Percentiles rank a stretch among this genome's conserved stretches.
Conservation (phyloP, 305 asterid genomes). For the Solanum aculeatissimum region DNA sequence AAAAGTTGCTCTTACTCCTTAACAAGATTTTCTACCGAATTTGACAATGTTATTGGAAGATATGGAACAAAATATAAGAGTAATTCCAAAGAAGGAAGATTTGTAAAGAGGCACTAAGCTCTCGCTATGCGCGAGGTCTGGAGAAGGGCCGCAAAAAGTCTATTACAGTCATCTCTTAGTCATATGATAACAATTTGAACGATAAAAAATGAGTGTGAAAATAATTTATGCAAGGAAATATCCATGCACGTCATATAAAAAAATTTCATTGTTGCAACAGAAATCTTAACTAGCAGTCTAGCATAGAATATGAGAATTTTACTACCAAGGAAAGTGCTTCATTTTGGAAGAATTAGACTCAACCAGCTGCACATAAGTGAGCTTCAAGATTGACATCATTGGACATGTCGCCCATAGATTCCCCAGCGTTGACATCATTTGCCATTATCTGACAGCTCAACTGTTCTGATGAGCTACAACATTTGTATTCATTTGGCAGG, state of each 20-base stretch:
- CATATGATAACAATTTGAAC: not conserved
- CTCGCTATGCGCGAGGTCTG: accelerated
- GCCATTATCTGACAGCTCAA: too few relatives aligned
- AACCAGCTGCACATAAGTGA: not conserved
- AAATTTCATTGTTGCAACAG: not conserved
- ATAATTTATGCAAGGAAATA: not conserved
- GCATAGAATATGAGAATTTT: not conserved
- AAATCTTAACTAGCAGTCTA: not conserved
- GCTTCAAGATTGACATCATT: not conserved
- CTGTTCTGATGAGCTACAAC: too few relatives aligned
- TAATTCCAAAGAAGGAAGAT: not conserved
- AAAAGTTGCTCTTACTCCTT: not conserved
- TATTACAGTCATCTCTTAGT: too few relatives aligned
- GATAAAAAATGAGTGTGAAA: not conserved
- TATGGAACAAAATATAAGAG: not conserved
- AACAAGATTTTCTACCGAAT: not conserved
- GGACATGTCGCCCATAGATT: not conserved
- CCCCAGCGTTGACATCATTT: not conserved
- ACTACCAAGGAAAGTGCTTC: not conserved
- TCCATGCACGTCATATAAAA: not conserved
- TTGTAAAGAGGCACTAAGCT: not conserved
- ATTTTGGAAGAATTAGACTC: not conserved
- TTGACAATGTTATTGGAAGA: not conserved
- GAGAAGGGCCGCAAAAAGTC: too few relatives aligned
- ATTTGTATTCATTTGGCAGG: too few relatives aligned